phyloP scores from a whole-genome alignment of 805 yeast species.

The Nakazawaea siamensis region DNA sequence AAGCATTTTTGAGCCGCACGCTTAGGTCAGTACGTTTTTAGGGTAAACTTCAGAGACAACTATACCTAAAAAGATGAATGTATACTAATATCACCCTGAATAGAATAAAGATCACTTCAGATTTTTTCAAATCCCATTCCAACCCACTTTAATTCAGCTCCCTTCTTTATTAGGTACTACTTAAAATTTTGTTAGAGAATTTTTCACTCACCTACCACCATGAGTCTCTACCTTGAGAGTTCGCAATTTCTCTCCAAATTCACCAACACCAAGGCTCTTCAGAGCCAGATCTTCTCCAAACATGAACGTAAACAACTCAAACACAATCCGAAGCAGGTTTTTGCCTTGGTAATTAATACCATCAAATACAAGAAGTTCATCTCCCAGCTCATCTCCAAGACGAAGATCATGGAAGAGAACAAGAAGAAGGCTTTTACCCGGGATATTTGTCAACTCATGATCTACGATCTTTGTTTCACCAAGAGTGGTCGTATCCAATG shows the following conservation, averaged over 20 bases:
- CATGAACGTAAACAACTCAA: slow-evolving; percentile 38
- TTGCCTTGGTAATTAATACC: slow-evolving; percentile 76
- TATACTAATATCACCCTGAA: too few relatives aligned
- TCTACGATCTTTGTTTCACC: slow-evolving; percentile 75
- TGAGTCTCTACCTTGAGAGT: slow-evolving; percentile 34
- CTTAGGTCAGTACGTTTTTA: too few relatives aligned
- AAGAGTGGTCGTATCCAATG: slow-evolving; percentile 77
- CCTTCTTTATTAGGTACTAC: too few relatives aligned
- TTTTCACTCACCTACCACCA: slow-evolving; percentile 12
- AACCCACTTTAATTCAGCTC: too few relatives aligned
- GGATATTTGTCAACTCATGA: slow-evolving; percentile 52
- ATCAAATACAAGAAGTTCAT: slow-evolving; percentile 63
- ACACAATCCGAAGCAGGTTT: slow-evolving; percentile 76
- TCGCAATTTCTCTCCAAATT: slow-evolving; percentile 29
- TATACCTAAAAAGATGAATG: too few relatives aligned
- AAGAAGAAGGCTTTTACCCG: slow-evolving; percentile 36
- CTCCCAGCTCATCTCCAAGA: slow-evolving; percentile 50
- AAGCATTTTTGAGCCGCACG: too few relatives aligned
- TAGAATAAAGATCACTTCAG: too few relatives aligned
- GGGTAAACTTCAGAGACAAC: too few relatives aligned
- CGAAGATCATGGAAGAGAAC: slow-evolving; percentile 54
- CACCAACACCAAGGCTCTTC: slow-evolving; percentile 45
- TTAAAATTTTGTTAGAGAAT: slow-evolving; percentile 8
- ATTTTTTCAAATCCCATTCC: too few relatives aligned
- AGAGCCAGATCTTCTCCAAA: slow-evolving; percentile 42